phyloP scores from a whole-genome alignment of 2,329 filamentous ascomycete species.

The Macrophomina phaseolina region DNA sequence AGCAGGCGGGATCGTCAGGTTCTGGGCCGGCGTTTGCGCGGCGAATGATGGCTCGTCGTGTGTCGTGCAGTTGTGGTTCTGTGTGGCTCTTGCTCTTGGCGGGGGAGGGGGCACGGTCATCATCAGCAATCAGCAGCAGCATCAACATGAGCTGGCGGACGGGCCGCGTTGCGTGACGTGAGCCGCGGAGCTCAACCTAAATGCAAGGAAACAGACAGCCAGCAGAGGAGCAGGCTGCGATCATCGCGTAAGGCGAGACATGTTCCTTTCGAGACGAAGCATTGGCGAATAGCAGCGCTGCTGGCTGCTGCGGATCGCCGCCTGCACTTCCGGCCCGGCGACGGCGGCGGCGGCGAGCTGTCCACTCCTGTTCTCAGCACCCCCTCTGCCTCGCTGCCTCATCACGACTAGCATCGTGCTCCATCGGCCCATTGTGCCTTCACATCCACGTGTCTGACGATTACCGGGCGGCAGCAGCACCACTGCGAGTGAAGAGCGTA shows the following conservation, averaged over 20 bases:
- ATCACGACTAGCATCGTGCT: neutral
- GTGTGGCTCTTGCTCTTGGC: slow-evolving; percentile 20
- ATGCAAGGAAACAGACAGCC: neutral
- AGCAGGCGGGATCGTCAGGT: slow-evolving; percentile 14
- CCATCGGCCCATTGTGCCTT: slow-evolving; percentile 14
- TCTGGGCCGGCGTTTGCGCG: slow-evolving; percentile 7
- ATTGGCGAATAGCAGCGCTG: neutral
- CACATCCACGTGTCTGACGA: slow-evolving; percentile 15
- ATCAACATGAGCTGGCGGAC: neutral
- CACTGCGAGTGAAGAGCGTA: slow-evolving; percentile 2
- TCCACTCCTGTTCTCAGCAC: neutral
- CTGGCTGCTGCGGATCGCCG: slow-evolving; percentile 9
- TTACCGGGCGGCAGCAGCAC: neutral
- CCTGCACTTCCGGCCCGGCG: neutral
- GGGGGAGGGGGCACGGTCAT: slow-evolving; percentile 21
- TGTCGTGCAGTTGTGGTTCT: slow-evolving; percentile 18
- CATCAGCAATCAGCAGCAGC: neutral
- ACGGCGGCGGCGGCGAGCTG: neutral
- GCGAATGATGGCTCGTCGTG: neutral
- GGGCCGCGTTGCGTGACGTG: slow-evolving; percentile 19
- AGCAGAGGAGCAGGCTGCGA: neutral
- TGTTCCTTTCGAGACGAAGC: neutral
- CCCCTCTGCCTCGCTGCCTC: neutral
- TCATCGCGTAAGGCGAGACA: slow-evolving; percentile 18
- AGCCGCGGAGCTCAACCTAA: neutral